Evolutionary conservation across 2,329 filamentous ascomycete species (phyloP), one percentile per base, ranked within the genome.

Genomic region (Didymella pomorum): DNA sequence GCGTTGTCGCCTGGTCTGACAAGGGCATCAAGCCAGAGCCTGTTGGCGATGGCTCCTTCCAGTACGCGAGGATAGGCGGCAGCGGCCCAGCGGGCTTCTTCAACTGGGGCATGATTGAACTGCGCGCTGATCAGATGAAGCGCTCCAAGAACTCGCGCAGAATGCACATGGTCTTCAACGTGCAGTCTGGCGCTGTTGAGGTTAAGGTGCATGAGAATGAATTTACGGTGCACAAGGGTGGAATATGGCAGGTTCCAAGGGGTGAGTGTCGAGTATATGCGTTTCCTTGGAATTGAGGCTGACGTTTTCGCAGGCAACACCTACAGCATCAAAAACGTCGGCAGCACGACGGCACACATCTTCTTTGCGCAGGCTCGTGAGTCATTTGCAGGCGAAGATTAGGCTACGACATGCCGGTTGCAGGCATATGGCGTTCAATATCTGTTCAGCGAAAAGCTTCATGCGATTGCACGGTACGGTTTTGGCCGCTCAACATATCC

Each of bases 81-180:
- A 63, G 58, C 16, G 69, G 68, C 4, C 61, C 60, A 56, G 64
- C 65, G 16, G 87, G 90, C 0, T 98, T 97, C 77, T 92, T 98
- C 76, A 93, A 93, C 31, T 89, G 90, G 10, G 95, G 95, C 16
- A 85, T 98, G 51, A 91, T 99, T 35, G 94, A 98, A 70, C 81
- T 99, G 49, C 91, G 92, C 6, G 89, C 92, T 0, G 89, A 90
- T 2, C 87, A 91, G 29, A 87, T 90, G 72, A 99, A 99, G 82
- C 87, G 89, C 67, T 86, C 89, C 47, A 98, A 98, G 83, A 98
- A 97, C 78, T 90, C 91, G 33, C 86, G 94, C 62, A 93, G 91
- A 80, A 98, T 97, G 92, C 93, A 97, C 73, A 95, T 99, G 89
- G 89, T 91, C 1, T 98, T 98, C 77, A 97, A 96, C 69, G 90